phyloP scores from a whole-genome alignment of 176 grass and related monocot species.

The Cenchrus fungigraminus region DNA sequence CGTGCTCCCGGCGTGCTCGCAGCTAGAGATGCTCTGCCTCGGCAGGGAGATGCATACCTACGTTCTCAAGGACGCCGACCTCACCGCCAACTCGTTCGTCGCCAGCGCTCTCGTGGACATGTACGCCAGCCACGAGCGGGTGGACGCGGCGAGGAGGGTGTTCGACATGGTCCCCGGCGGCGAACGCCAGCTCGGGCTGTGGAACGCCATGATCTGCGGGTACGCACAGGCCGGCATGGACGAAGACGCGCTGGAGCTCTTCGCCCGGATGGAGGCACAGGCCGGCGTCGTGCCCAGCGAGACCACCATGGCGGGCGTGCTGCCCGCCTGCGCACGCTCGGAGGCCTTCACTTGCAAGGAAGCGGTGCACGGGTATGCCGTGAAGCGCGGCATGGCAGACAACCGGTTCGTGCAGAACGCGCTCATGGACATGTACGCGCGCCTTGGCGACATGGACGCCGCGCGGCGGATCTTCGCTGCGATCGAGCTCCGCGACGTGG shows the following conservation, averaged over 20 bases:
- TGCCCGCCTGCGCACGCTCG: slow-evolving; percentile 69
- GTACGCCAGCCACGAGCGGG: slow-evolving; percentile 74
- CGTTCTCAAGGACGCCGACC: slow-evolving; percentile 55
- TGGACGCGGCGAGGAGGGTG: slow-evolving; percentile 50
- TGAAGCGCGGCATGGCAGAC: slow-evolving; percentile 74
- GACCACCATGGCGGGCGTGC: slow-evolving; percentile 81
- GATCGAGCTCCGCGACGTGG: slow-evolving; percentile 66
- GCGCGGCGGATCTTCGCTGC: slow-evolving; percentile 65
- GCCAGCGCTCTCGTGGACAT: slow-evolving; percentile 87
- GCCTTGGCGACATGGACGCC: slow-evolving; percentile 69
- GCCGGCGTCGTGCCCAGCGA: slow-evolving; percentile 70
- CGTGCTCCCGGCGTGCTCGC: slow-evolving; percentile 72
- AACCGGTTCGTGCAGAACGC: slow-evolving; percentile 97
- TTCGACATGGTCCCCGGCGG: slow-evolving; percentile 55
- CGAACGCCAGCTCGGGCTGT: slow-evolving; percentile 60
- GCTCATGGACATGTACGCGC: slow-evolving; percentile 94
- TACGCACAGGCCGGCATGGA: slow-evolving; percentile 83
- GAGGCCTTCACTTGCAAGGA: slow-evolving; percentile 71
- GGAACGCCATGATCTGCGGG: slow-evolving; percentile 96
- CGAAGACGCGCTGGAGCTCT: slow-evolving; percentile 68
- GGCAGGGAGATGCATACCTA: slow-evolving; percentile 77
- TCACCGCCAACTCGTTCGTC: slow-evolving; percentile 78
- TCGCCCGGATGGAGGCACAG: slow-evolving; percentile 63
- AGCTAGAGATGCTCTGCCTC: slow-evolving; percentile 51
- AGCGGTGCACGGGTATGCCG: slow-evolving; percentile 81